Conservation (phyloP, 345 rosid genomes). For the Erysimum cheiranthoides region DNA sequence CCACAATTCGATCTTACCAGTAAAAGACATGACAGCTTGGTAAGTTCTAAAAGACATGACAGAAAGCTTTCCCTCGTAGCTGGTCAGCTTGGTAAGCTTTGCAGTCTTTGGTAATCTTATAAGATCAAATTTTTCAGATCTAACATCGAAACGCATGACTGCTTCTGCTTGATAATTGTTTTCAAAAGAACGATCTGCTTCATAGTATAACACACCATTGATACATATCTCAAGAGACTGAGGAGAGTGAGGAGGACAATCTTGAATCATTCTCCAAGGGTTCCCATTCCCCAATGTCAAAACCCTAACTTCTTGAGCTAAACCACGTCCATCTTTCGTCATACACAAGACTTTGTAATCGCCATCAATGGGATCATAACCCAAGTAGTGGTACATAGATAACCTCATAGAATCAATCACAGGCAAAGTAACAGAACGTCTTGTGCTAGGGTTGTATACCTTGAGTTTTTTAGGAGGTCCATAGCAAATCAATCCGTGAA, state of each 20-base stretch:
- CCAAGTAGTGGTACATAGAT: constrained; percentile 24
- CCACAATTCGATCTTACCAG: constrained; percentile 3
- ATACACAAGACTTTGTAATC: constrained; percentile 33
- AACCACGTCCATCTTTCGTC: constrained; percentile 5
- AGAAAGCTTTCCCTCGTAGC: constrained; percentile 25
- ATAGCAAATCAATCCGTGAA: constrained; percentile 32
- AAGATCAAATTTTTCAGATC: constrained; percentile 13
- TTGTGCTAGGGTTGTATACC: constrained; percentile 31
- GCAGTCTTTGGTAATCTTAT: neutral
- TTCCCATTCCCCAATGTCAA: constrained; percentile 7
- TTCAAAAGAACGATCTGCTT: neutral
- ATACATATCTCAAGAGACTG: constrained; percentile 21
- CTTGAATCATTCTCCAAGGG: constrained; percentile 12
- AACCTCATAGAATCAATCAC: neutral
- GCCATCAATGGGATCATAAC: constrained; percentile 29
- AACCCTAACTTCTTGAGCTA: constrained; percentile 12
- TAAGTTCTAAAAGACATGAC: neutral
- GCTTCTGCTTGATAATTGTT: neutral
- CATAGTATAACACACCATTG: constrained; percentile 24
- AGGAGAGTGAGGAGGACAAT: constrained; percentile 23
- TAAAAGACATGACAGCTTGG: neutral
- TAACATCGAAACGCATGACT: constrained; percentile 30
- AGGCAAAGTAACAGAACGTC: constrained; percentile 6
- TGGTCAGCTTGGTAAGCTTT: neutral
- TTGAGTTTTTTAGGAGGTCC: constrained; percentile 12